Evolutionary conservation across 805 yeast species (phyloP), one percentile per base, ranked within the genome.

Genomic region (Grigorovia jiainica): DNA sequence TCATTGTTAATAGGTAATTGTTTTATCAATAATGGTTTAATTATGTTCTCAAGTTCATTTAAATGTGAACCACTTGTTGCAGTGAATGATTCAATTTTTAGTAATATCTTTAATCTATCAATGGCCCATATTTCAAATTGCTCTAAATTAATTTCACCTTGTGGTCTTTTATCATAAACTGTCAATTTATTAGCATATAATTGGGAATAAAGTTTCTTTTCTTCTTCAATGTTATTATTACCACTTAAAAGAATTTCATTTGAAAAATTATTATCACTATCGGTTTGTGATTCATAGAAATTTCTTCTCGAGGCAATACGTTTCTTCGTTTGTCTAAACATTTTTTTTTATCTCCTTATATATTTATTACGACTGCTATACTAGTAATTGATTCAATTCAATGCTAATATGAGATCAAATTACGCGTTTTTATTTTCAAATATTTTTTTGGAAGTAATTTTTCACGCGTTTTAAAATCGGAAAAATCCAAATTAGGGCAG

Each of bases 61-160:
- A 73, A 56, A 13, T 13, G n/a, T 1, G 73, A 60, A 53, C 78
- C 77, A 45, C 79, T 78, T 51, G 94, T 71, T 19, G 81, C 76
- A 34, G 72, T 54, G 48, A 83, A 76, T 1, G 86, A 73, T 54
- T 90, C 97, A 39, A 92, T 80, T 57, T 87, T 95, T 42, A 87
- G 73, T 44, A 92, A 68, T 7, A 92, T 76, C 55, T 82, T 79
- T 47, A 90, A 69, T 45, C 99, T 67, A 55, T 90, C 97, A 42
- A 92, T 81, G 4, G 97, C 97, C 96, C 97, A 92, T 4, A 72
- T 71, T 64, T 92, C 98, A 62, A 92, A 92, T 54, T 92, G 85
- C 48, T 89, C 97, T 15, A 92, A 63, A 0, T 97, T 86, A 53
- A 92, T 79, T 61, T 92, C 97, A 11, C 80, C 78, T 25, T 72